Evolutionary conservation across 2,329 filamentous ascomycete species (phyloP), one percentile per base, ranked within the genome.

Genomic region (Curvularia eragrostidis): DNA sequence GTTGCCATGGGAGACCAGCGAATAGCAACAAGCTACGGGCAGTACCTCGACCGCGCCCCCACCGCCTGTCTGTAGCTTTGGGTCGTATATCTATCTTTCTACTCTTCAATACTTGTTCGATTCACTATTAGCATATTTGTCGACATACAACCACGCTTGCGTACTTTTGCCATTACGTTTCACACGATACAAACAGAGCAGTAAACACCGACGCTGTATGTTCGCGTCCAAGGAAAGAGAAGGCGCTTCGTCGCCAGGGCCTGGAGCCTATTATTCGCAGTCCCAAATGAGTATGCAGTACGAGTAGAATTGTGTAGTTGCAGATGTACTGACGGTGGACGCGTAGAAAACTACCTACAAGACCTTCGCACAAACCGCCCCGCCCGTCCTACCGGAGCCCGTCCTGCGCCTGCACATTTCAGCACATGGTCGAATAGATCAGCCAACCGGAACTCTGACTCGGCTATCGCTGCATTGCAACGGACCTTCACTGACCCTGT

Each of bases 341-440:
- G 49, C 36, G 59, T 77, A 92, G 90, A 87, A 64, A 82, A 82
- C 59, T 93, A 92, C 75, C 84, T 93, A 34, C 82, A 88, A 66
- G 86, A 88, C 65, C 84, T 94, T 34, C 88, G 91, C 65, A 86
- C 84, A 65, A 90, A 85, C 75, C 87, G 88, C 50, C 81, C 87
- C 54, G 81, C 84, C 34, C 84, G 90, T 54, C 90, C 90, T 8
- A 89, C 86, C 55, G 90, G 90, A 61, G 89, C 89, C 48, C 83
- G 90, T 63, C 89, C 90, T 58, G 84, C 83, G 44, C 86, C 86
- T 10, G 77, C 81, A 21, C 83, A 81, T 62, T 76, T 80, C 64
- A 66, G 74, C 66, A 76, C 66, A 15, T 75, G 72, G 73, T 71
- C 74, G 2, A 74, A 59, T 41, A 69, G 72, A 64, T 63, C 66